Conservation (phyloP, 148 eudicot species). For the Vaccinium vitisidaea region DNA sequence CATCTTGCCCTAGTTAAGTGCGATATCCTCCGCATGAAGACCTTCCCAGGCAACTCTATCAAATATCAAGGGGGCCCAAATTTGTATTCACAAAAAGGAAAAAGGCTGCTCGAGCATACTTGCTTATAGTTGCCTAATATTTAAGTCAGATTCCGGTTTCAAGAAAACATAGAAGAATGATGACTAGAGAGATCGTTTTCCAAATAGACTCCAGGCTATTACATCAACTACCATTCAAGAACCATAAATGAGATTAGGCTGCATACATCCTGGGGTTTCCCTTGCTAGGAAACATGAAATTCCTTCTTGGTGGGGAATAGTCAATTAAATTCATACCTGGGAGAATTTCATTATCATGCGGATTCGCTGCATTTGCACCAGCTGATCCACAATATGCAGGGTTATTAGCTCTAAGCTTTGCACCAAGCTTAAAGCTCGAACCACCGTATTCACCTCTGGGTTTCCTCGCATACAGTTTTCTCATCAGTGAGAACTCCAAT, state of each 20-base stretch:
- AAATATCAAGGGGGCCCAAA: neutral
- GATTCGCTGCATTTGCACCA: neutral
- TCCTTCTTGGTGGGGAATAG: neutral
- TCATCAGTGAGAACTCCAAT: conserved; percentile 10
- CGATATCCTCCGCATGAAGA: neutral
- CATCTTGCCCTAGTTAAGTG: neutral
- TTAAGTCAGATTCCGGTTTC: conserved; percentile 1
- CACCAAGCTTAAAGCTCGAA: neutral
- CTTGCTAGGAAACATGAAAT: neutral
- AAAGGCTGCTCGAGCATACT: neutral
- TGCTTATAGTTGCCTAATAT: neutral
- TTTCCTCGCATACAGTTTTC: conserved; percentile 12
- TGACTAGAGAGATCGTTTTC: neutral
- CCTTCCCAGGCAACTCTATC: neutral
- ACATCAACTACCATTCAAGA: neutral
- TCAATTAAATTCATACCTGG: conserved; percentile 5
- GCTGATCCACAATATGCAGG: neutral
- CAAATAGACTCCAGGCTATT: neutral
- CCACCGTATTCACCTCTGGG: conserved; percentile 11
- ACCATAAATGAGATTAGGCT: neutral
- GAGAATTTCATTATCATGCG: neutral
- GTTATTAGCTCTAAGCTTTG: conserved; percentile 1
- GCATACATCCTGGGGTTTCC: neutral
- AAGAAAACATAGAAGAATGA: neutral
- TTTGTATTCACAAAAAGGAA: neutral